phyloP scores from a whole-genome alignment of 2,329 filamentous ascomycete genomes.

The Aureobasidium uvarum region DNA sequence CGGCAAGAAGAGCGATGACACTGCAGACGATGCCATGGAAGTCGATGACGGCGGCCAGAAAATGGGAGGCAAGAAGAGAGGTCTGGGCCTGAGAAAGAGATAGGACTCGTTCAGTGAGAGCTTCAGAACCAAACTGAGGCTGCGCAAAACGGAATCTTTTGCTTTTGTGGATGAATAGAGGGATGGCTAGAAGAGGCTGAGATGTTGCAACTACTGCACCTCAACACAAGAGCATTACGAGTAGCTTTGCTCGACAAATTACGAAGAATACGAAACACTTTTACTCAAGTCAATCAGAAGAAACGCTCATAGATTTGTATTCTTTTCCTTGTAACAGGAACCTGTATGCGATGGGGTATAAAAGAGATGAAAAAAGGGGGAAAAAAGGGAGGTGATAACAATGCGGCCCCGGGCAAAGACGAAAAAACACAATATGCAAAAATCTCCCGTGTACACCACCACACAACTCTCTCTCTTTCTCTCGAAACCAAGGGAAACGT shows the following conservation, averaged over 20 bases:
- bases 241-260: not conserved
- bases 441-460: not conserved
- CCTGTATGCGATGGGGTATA: conserved; percentile 20
- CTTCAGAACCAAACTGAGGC: not conserved
- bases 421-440: conserved; percentile 8
- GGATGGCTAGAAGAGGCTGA: not conserved
- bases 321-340: not conserved
- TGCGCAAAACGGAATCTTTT: too few relatives aligned
- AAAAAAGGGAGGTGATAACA: not conserved
- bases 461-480: not conserved
- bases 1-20: conserved; percentile 28
- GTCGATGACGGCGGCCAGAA: conserved; percentile 32
- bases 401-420: not conserved
- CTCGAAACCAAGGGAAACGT: too few relatives aligned
- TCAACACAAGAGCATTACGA: not conserved
- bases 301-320: conserved; percentile 5
- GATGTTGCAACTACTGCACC: not conserved
- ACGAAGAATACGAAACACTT: conserved; percentile 4
- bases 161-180: not conserved
- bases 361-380: not conserved
- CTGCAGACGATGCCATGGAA: conserved; percentile 37
- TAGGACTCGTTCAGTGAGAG: not conserved
- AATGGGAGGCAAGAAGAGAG: conserved; percentile 24
- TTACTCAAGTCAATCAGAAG: not conserved
- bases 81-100: conserved; percentile 11